These are phyloP conservation scores for Diutina catenulata DNA, from an alignment of 1,139 yeast species.

Conservation along the genomic window DNA sequence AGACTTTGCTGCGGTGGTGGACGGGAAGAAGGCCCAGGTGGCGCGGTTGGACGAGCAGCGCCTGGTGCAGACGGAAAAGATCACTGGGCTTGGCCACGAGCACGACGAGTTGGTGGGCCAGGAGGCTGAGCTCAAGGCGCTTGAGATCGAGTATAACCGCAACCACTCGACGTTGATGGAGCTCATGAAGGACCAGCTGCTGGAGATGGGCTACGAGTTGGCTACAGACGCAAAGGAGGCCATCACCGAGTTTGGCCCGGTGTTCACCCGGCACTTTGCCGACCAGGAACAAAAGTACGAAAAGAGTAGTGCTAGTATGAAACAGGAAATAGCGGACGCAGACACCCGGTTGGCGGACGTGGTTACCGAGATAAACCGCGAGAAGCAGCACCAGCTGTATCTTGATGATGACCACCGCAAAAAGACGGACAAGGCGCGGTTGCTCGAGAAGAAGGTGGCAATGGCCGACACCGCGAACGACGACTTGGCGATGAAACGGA, in stretches of 20 bases:
- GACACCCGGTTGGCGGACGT: background rate
- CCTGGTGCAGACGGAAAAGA: background rate
- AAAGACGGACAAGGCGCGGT: background rate
- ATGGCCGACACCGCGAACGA: background rate
- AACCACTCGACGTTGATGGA: background rate
- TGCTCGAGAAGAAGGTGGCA: background rate
- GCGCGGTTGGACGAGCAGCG: background rate
- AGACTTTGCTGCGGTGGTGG: background rate
- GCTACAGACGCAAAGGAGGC: background rate
- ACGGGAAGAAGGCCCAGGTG: background rate
- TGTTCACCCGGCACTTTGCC: background rate
- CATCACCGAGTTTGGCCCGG: constrained; percentile 1
- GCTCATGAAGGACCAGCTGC: background rate
- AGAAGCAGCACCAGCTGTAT: background rate
- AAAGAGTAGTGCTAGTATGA: too few relatives aligned
- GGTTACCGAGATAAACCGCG: background rate
- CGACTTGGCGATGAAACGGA: background rate
- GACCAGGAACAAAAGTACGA: background rate
- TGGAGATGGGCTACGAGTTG: background rate
- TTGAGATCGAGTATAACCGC: constrained; percentile 2
- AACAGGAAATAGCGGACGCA: too few relatives aligned
- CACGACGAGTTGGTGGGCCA: background rate
- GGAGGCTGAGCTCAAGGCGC: background rate
- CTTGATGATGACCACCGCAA: background rate
- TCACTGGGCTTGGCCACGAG: background rate